Base-by-base conservation (phyloP, 495 filamentous ascomycete species). In the Amphirosellinia nigrospora region DNA sequence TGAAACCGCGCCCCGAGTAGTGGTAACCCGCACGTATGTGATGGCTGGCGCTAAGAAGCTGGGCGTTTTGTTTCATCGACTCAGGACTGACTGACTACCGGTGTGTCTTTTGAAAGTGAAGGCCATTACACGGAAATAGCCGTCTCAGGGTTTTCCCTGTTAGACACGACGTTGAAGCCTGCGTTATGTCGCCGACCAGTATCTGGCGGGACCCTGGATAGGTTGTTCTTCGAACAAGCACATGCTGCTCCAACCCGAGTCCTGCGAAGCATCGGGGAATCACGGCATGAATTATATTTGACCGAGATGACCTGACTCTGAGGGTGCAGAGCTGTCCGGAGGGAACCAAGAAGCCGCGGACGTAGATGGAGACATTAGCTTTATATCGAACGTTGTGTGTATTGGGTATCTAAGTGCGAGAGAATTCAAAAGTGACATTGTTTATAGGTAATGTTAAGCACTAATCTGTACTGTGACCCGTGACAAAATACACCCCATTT, bases 331-430 rank as follows among this genome's bases (percentile, higher is more conserved):
- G 32, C 55, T 32, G 21, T 16, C 50, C 16, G 5, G 10, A n/a
- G 21, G 50, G 23, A 30, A 53, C 50, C 26, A 28, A 16, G 50
- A 53, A 53, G 50, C 11, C 36, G 1, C 50, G 50, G 50, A 53
- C 28, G 56, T 60, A 11, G 38, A 43, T 16, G 38, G 13, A 11
- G 13, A 45, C 39, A 19, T 45, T 62, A 3, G 46, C 21, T 45
- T 62, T 26, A 62, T 21, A 62, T 41, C 32, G 39, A 62, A 62
- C 21, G 16, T 43, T 53, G 41, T 62, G 11, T 62, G 39, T 62
- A 62, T 62, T 62, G 59, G 59, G 59, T 62, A 62, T 62, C 59
- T 62, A 62, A 45, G 34, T 46, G 23, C 10, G 59, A 62, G 38
- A 8, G 16, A 3, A 30, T 32, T 30, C 32, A 4, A 3, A 30